These are phyloP conservation scores for Globisporangium spinosum DNA, from an alignment of 352 stramenopile genomes.

Conservation along the genomic window DNA sequence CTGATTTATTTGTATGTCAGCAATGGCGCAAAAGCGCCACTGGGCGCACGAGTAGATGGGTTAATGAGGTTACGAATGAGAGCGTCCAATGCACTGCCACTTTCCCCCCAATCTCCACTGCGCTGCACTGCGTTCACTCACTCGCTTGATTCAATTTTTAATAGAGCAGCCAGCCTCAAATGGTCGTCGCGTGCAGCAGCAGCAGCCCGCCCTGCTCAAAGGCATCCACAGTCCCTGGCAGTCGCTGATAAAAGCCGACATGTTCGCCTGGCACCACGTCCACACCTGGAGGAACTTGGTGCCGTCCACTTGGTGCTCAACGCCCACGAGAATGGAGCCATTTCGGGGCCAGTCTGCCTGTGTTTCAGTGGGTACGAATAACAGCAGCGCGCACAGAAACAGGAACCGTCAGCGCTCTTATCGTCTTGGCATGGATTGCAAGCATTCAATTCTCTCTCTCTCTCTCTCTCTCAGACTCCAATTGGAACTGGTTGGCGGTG, in stretches of 20 bases:
- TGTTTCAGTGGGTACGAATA: neutral
- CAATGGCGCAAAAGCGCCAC: neutral
- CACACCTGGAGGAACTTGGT: neutral
- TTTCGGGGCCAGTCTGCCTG: neutral
- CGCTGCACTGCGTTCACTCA: neutral
- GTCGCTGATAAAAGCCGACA: neutral
- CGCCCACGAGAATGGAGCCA: constrained; percentile 4
- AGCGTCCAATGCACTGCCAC: neutral
- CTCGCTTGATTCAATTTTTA: neutral
- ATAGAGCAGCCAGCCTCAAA: neutral
- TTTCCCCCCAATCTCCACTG: neutral
- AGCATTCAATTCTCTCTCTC: neutral
- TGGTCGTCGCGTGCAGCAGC: neutral
- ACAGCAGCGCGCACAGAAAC: neutral
- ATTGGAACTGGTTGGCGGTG: neutral
- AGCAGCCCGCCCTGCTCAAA: constrained; percentile 6
- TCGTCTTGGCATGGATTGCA: neutral
- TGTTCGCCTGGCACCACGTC: constrained; percentile 1
- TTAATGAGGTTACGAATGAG: neutral
- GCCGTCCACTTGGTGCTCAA: neutral
- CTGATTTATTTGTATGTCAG: neutral
- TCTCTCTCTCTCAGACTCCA: neutral
- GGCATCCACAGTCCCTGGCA: neutral
- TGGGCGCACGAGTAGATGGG: neutral
- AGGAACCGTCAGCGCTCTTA: neutral